These are phyloP conservation scores for Lachnellula willkommii DNA, from an alignment of 2,329 filamentous ascomycete genomes.

Conservation along the genomic window DNA sequence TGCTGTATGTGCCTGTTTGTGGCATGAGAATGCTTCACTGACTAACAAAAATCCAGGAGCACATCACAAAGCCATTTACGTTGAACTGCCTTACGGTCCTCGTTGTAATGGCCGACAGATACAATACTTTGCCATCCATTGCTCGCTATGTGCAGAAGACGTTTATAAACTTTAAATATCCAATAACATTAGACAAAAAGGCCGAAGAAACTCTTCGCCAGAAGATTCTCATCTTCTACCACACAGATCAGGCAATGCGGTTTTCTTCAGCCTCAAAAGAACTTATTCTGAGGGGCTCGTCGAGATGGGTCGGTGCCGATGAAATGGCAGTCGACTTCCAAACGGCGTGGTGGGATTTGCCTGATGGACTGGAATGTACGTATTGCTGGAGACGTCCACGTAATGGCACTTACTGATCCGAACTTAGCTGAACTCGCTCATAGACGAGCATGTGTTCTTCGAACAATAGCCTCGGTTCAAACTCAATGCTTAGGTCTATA, in stretches of 20 bases:
- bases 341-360: constrained; percentile 66
- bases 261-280: constrained; percentile 59
- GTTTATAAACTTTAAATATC: constrained; percentile 50
- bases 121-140: constrained; percentile 57
- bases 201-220: constrained; percentile 63
- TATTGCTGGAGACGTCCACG: not conserved
- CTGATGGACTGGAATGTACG: constrained; percentile 59
- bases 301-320: constrained; percentile 31
- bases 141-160: constrained; percentile 46
- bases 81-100: constrained; percentile 58
- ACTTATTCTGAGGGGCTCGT: constrained; percentile 60
- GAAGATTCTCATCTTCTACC: constrained; percentile 61
- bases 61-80: constrained; percentile 42
- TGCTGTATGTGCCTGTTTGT: constrained; percentile 32
- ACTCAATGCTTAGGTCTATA: constrained; percentile 63
- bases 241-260: constrained; percentile 57
- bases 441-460: constrained; percentile 61
- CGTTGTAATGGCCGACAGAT: constrained; percentile 67
- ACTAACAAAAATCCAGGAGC: constrained; percentile 16
- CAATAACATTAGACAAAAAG: constrained; percentile 41
- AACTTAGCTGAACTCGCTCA: constrained; percentile 57
- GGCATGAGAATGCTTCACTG: not conserved
- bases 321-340: constrained; percentile 33
- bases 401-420: constrained; percentile 11
- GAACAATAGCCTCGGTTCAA: constrained; percentile 64